These are phyloP conservation scores for Gossypium longicalyx DNA, from an alignment of 345 rosid species.

Conservation along the genomic window DNA sequence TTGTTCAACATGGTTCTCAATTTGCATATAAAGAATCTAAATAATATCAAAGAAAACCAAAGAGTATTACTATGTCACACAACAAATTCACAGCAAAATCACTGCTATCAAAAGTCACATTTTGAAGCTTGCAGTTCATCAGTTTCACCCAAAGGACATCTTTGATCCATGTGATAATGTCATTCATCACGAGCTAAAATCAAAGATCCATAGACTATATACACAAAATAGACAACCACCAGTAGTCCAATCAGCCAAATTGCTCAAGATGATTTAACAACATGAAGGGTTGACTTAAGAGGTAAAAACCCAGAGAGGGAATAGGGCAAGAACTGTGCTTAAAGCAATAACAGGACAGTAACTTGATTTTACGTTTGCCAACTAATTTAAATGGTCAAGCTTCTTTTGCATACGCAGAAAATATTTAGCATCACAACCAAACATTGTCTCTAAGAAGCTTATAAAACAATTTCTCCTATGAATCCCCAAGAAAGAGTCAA, in stretches of 20 bases:
- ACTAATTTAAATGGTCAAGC: neutral
- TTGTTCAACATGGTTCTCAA: too few species aligned
- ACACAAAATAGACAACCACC: neutral
- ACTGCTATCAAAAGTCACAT: neutral
- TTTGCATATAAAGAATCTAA: too few species aligned
- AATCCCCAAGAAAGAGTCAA: neutral
- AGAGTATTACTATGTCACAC: neutral
- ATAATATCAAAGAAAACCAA: too few species aligned
- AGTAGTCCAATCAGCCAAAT: constrained; percentile 2
- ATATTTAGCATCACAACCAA: neutral
- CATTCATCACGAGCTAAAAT: too few species aligned
- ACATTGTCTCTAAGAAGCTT: neutral
- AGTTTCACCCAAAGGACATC: neutral
- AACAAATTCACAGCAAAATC: neutral
- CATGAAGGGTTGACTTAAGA: neutral
- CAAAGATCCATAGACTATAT: neutral
- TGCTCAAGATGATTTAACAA: neutral
- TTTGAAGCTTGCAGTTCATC: neutral
- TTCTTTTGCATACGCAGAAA: neutral
- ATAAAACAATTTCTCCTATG: neutral
- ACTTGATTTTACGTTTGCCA: neutral
- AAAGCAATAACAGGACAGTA: neutral
- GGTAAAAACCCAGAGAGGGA: neutral
- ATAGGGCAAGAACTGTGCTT: neutral
- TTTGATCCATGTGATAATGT: neutral